Evolutionary conservation across 2,329 filamentous ascomycete genomes (phyloP).

Genomic region (Colletotrichum camelliae): DNA sequence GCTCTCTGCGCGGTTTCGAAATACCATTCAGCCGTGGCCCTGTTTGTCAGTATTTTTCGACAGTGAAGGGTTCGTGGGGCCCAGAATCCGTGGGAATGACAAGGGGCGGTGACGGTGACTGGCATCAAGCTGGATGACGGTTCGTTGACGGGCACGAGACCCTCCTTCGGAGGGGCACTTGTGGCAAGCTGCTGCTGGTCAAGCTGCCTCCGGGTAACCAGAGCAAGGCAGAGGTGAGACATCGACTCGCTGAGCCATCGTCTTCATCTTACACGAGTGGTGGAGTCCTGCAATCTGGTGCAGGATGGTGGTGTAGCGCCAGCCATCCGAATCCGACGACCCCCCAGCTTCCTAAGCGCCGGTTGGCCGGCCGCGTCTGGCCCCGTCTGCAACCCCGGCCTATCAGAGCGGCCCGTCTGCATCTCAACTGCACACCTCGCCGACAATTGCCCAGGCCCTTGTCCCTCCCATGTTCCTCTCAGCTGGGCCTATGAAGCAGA

Average conservation of each 20-base stretch:
- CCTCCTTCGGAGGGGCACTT: conserved; percentile 36
- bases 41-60: conserved; percentile 12
- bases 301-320: conserved; percentile 46
- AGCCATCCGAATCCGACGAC: conserved; percentile 45
- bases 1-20: conserved; percentile 7
- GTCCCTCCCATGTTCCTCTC: conserved; percentile 16
- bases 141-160: conserved; percentile 46
- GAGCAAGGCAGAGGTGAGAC: conserved; percentile 52
- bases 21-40: neutral
- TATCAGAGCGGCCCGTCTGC: conserved; percentile 44
- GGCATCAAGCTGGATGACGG: conserved; percentile 29
- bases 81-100: neutral
- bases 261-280: conserved; percentile 47
- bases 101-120: conserved; percentile 11
- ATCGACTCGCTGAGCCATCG: conserved; percentile 48
- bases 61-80: neutral
- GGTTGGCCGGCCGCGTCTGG: conserved; percentile 42
- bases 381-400: conserved; percentile 38
- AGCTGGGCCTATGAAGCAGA: conserved; percentile 20
- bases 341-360: conserved; percentile 53
- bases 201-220: conserved; percentile 25
- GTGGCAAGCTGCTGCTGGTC: conserved; percentile 43
- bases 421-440: conserved; percentile 30
- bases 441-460: conserved; percentile 29
- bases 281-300: conserved; percentile 41